Conservation (phyloP, 179 eudicot genomes). For the Spinacia oleracea region DNA sequence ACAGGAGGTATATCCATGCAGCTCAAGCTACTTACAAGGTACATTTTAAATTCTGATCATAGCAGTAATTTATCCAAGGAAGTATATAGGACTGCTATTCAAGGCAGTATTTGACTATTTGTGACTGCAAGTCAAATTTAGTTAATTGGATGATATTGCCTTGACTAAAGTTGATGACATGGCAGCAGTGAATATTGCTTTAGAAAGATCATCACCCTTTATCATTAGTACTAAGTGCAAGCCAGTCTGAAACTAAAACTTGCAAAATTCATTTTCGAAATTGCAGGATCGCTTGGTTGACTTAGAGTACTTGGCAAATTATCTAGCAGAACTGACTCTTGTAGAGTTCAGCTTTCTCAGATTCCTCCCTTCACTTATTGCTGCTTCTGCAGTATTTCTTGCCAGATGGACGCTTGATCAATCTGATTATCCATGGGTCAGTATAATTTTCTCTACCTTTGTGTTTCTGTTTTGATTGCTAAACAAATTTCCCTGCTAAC, state of each 20-base stretch:
- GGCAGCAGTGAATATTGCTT: too few relatives aligned
- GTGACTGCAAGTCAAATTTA: background rate
- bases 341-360: conserved; percentile 66
- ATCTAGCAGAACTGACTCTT: conserved; percentile 76
- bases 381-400: conserved; percentile 91
- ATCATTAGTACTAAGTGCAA: background rate
- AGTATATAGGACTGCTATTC: background rate
- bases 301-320: conserved; percentile 75
- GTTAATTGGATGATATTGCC: background rate
- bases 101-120: too few relatives aligned
- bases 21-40: conserved; percentile 67
- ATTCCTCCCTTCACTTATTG: conserved; percentile 69
- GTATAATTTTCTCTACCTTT: conserved; percentile 11
- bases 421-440: conserved; percentile 78
- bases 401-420: conserved; percentile 89
- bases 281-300: conserved; percentile 54
- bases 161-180: background rate
- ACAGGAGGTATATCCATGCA: conserved; percentile 82
- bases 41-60: background rate
- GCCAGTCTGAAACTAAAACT: background rate
- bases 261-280: background rate
- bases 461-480: background rate
- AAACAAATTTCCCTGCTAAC: background rate
- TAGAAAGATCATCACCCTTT: background rate
- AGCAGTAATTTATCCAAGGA: background rate